Base-by-base conservation (phyloP, 306 rosid species). In the Styphnolobium japonicum region DNA sequence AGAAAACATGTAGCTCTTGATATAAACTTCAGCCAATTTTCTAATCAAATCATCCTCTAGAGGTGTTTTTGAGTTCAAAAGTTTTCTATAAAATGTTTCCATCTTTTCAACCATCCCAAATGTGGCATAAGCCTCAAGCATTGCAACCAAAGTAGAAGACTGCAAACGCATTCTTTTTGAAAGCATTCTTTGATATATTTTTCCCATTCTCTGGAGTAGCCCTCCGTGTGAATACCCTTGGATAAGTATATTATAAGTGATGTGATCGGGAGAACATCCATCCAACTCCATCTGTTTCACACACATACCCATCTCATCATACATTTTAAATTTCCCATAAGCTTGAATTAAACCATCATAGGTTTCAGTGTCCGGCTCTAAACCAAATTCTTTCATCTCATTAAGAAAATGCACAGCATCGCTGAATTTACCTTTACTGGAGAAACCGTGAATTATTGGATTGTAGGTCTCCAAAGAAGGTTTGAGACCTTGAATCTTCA, bases 81-180 rank as follows among this genome's bases (percentile, higher is more conserved):
- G 67, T 71, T 79, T 90, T 53, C 55, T 43, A 66, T 87, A 92
- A 71, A 86, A 60, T 34, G 61, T 85, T 63, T 92, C 92, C 96
- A 92, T 92, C 92, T 90, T 90, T 39, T 78, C 87, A 77, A 92
- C 67, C 60, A 92, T 83, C 73, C 88, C 89, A 77, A 87, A 90
- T 85, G 81, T 89, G 18, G 88, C 83, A 75, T 92, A 92, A 85
- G 87, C 89, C 82, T 90, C 91, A 5, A 90, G 85, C 93, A 92
- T 89, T 6, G 89, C 90, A 79, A 89, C 79, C 67, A 88, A 78
- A 23, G 91, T 90, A 52, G 91, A 81, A 61, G 91, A 76, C 51
- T 88, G 90, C 67, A 92, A 73, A 25, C n/a, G 56, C 92, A 86
- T 89, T 84, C 86, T 61, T 71, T 87, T 89, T 1, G 94, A 90